Evolutionary conservation across 176 grass and related monocot genomes (phyloP), one percentile per base, ranked within the genome.

Genomic region (Elymus sibiricus): DNA sequence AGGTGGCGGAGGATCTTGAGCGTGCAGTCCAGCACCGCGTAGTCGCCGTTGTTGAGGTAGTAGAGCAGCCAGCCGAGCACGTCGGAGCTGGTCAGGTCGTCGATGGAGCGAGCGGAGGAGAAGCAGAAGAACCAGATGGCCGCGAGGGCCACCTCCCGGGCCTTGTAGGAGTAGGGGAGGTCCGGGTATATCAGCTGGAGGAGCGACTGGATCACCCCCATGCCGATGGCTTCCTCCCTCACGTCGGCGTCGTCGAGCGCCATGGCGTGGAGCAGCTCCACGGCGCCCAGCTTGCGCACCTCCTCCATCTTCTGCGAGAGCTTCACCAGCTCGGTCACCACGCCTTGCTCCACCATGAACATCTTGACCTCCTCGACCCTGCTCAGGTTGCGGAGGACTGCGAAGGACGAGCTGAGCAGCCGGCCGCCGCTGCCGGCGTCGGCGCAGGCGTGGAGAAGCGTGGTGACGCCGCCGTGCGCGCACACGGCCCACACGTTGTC

Each of bases 401-500:
- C 61, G 82, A 91, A 98, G 86, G 90, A 80, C 28, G 88, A 89
- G 27, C 74, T 27, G 28, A 94, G 77, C 74, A 98, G 79, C 64
- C 90, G 88, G 66, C 87, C 79, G 55, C 84, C 79, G 84, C 87
- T 82, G 47, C 31, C 49, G 44, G 11, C 75, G 9, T 56, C 27
- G 21, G 74, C 88, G 22, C 82, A 95, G 73, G 82, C 79, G 59
- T 78, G 78, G 28, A 95, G 76, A 78, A 99, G 90, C 26, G 88
- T 91, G 26, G 89, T 86, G 79, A 98, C 81, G 17, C 96, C 93
- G 8, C 93, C 93, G 79, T 98, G 91, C 49, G 96, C 96, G 47
- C 86, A 92, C 82, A 98, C 90, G 19, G 96, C 94, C 96, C 96
- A 98, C 81, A 90, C 92, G 78, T 98, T 98, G 68, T 98, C 91